Evolutionary conservation across 1,284 basidiomycete genomes (phyloP), one percentile per base, ranked within the genome.

Genomic region (Leccinum pachyderme): DNA sequence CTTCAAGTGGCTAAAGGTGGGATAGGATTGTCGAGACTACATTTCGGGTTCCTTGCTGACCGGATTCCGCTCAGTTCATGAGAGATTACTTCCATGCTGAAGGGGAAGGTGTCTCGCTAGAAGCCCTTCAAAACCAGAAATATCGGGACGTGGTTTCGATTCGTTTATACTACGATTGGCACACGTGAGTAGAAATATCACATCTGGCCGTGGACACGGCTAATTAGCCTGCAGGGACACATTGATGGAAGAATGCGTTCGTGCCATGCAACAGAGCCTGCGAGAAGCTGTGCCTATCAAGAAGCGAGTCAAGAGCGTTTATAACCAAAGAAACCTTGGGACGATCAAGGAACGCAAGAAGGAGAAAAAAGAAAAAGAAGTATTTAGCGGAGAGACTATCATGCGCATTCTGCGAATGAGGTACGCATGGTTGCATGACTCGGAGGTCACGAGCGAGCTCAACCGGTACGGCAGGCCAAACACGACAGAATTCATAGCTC

Each of bases 341-440:
- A 99, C 97, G 4, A 99, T 99, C 73, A 89, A 89, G 71, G 88
- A 96, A 67, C 83, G 93, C 59, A 99, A 98, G 80, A 87, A 86
- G 68, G 93, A 95, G 74, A 98, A 85, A 65, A 81, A 92, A 62
- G 83, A 87, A 69, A 87, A 87, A 63, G 83, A 89, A 56, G 79
- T 79, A 2, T 74, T 77, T 52, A 81, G 77, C 22, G 91, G 90
- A 46, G 93, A 98, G 74, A 92, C 89, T 49, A 95, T 97, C 57
- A 84, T 98, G 79, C 80, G 93, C 53, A 95, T 98, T 63, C 77
- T 98, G 48, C 82, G 95, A 32, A 96, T 98, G 93, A 81, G 93
- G 93, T 93, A 65, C 49, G 84, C 74, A 49, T 39, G 31, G 35
- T 52, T 25, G 29, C 0, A 22, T 18, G 7, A 45, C n/a, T 49